Evolutionary conservation across 495 filamentous ascomycete species (phyloP).

Genomic region (Annulohypoxylon bovei): DNA sequence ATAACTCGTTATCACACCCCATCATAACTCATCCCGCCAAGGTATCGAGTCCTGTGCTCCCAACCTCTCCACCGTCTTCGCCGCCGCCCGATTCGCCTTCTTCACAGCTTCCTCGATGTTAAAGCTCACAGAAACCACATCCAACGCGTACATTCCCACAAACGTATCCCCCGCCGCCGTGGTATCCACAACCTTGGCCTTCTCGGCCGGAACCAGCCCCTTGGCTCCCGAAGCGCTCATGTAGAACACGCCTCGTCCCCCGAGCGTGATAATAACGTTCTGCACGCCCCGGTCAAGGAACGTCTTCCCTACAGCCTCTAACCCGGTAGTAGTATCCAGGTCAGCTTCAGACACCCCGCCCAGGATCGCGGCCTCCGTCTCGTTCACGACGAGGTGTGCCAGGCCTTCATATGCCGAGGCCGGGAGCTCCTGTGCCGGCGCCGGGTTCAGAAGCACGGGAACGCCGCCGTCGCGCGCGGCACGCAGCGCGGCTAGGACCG

Average conservation of each 20-base stretch:
- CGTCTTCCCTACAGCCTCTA: slow-evolving; percentile 58
- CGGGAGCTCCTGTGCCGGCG: slow-evolving; percentile 77
- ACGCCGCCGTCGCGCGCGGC: slow-evolving; percentile 61
- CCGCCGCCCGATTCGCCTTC: slow-evolving; percentile 77
- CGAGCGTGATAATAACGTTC: slow-evolving; percentile 85
- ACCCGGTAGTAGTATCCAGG: slow-evolving; percentile 57
- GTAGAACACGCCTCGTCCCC: slow-evolving; percentile 76
- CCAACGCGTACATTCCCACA: slow-evolving; percentile 85
- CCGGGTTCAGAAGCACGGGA: slow-evolving; percentile 82
- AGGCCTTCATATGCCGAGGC: slow-evolving; percentile 72
- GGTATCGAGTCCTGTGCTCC: slow-evolving; percentile 93
- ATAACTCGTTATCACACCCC: neutral
- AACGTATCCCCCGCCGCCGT: slow-evolving; percentile 97
- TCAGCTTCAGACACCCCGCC: slow-evolving; percentile 60
- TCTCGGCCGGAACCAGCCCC: slow-evolving; percentile 64
- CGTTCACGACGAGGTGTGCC: slow-evolving; percentile 87
- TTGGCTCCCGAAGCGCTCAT: slow-evolving; percentile 54
- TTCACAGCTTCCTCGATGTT: slow-evolving; percentile 69
- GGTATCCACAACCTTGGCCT: slow-evolving; percentile 84
- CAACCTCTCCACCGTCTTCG: slow-evolving; percentile 75
- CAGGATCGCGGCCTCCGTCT: slow-evolving; percentile 85
- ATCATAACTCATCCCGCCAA: slow-evolving; percentile 78
- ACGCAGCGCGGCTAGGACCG: slow-evolving; percentile 72
- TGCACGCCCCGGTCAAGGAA: slow-evolving; percentile 75
- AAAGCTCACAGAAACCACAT: slow-evolving; percentile 59